Percentiles rank a stretch among this genome's conserved stretches.
Evolutionary conservation across 2,329 filamentous ascomycete genomes (phyloP).

Genomic region (Ceratocystis papillata): DNA sequence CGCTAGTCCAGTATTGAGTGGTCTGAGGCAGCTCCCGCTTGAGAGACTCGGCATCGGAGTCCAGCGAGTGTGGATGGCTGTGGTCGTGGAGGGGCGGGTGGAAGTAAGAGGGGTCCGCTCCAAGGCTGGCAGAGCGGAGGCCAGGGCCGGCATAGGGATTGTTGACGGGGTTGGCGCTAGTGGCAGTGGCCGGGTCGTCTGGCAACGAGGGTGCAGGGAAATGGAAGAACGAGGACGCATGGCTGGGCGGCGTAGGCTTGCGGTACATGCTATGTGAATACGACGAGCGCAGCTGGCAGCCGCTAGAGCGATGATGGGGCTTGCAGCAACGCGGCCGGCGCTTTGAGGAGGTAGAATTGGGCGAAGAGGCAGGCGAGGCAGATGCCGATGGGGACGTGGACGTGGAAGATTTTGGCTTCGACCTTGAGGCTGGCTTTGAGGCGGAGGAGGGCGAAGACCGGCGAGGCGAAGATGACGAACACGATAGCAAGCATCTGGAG

Average conservation of each 20-base stretch:
- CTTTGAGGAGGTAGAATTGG: slow-evolving; percentile 31
- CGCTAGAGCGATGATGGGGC: slow-evolving; percentile 27
- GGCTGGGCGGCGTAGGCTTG: slow-evolving; percentile 28
- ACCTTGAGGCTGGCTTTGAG: neutral
- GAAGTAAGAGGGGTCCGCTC: slow-evolving; percentile 11
- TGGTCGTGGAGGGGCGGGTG: neutral
- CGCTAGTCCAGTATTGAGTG: slow-evolving; percentile 57
- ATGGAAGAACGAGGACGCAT: slow-evolving; percentile 38
- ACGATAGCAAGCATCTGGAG: neutral
- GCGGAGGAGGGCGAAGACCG: neutral
- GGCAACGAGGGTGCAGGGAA: slow-evolving; percentile 32
- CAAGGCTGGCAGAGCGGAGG: slow-evolving; percentile 5
- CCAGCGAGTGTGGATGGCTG: slow-evolving; percentile 21
- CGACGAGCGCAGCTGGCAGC: slow-evolving; percentile 25
- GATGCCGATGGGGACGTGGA: slow-evolving; percentile 29
- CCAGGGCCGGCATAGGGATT: neutral
- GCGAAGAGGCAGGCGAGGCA: slow-evolving; percentile 32
- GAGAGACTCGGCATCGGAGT: slow-evolving; percentile 29
- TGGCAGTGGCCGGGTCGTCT: neutral
- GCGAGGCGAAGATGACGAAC: neutral
- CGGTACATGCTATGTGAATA: slow-evolving; percentile 21
- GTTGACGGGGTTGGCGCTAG: neutral
- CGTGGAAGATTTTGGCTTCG: slow-evolving; percentile 22
- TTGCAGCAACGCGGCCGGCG: slow-evolving; percentile 23
- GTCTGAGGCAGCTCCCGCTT: slow-evolving; percentile 42